Base-by-base conservation (phyloP, 495 filamentous ascomycete species). In the Pseudomonodictys pantanalensis region DNA sequence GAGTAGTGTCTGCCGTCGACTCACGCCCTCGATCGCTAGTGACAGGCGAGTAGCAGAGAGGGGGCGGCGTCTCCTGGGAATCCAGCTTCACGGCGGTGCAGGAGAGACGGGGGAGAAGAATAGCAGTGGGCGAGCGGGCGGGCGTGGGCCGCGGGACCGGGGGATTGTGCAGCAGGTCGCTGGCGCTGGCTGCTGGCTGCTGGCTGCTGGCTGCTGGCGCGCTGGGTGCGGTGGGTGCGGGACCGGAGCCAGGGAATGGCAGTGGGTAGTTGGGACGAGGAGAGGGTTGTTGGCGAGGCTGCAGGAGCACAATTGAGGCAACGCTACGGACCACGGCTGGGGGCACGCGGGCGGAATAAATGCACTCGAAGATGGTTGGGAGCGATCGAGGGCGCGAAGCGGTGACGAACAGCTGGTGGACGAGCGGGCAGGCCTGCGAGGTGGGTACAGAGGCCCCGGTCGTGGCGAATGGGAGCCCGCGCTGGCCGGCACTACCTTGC, bases 1-100 rank as follows among this genome's bases (percentile, higher is more conserved):
- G 68, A 24, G 65, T 65, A 50, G 61, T 67, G 33, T 72, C 69
- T 50, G 67, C 65, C 23, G 62, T 67, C 29, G 68, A 68, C 42
- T 66, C 67, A 20, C 68, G 68, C 56, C 58, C 67, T 41, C 62
- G 64, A 45, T 64, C 60, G 59, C 60, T 60, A 23, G 59, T 24
- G 44, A 48, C 56, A 46, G 69, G 65, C 49, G 64, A 68, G 56
- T 69, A 66, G 39, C 32, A 59, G 62, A 68, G 66, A 30, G 69
- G 68, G 51, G 68, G 68, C 32, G 69, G 68, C 39, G 68, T 67
- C 59, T 69, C 65, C 38, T 64, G 64, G 42, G 68, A 69, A 67
- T 67, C 65, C 65, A 67, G 65, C 44, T 60, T 67, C 51, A 64
- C 59, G 60, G 60, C 54, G 48, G 51, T 42, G 12, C 52, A 22